A percentile compares a stretch with the other conserved stretches of the same genome.
phyloP scores from a whole-genome alignment of 169 alveolate genomes.

The Plasmodium vinckei region DNA sequence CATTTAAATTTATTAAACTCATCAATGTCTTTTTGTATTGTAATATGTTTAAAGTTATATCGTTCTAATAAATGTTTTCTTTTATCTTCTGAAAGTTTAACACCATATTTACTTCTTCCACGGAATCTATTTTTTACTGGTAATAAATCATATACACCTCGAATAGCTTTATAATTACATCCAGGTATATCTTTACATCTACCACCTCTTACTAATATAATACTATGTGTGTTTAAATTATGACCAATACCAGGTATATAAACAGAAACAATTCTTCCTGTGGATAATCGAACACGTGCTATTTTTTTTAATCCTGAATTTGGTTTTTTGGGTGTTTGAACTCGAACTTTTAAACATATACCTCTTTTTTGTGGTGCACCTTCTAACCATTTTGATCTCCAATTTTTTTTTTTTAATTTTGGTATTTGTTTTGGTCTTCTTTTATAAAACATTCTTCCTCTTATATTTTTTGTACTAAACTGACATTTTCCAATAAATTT shows the following conservation, averaged over 20 bases:
- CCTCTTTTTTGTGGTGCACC: conserved; percentile 89
- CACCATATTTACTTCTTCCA: conserved; percentile 85
- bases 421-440: conserved; percentile 88
- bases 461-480: conserved; percentile 84
- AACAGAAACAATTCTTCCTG: conserved; percentile 87
- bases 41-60: conserved; percentile 74
- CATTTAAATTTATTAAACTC: conserved; percentile 76
- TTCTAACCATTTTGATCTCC: conserved; percentile 88
- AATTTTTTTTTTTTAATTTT: conserved; percentile 83
- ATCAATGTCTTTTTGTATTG: conserved; percentile 81
- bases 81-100: conserved; percentile 73
- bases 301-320: conserved; percentile 90
- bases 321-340: conserved; percentile 89
- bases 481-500: background rate
- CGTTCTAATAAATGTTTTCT: conserved; percentile 78
- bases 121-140: conserved; percentile 89
- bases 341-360: conserved; percentile 84
- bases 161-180: conserved; percentile 87
- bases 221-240: conserved; percentile 87
- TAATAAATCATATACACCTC: conserved; percentile 88
- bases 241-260: conserved; percentile 91
- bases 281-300: conserved; percentile 88
- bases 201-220: conserved; percentile 89
- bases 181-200: conserved; percentile 90
- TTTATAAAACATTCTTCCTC: conserved; percentile 86